Evolutionary conservation across 23 red algal species (phyloP), one percentile per base, ranked within the genome.

Genomic region (Agarophyton chilense): DNA sequence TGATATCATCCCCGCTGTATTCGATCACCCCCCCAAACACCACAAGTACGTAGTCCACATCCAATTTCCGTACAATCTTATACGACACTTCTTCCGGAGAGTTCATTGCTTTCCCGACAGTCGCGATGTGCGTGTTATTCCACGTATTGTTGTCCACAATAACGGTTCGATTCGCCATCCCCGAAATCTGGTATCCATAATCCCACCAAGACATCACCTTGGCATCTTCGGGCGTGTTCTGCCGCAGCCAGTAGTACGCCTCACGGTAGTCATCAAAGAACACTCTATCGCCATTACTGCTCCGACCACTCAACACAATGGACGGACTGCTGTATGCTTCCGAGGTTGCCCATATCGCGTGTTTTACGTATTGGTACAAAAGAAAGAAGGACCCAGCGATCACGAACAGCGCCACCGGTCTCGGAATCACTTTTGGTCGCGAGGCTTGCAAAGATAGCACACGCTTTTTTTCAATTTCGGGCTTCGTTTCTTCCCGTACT

Each of bases 81-180:
- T 96, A 96, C 7, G 97, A 94, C 21, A 87, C 76, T 38, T 93
- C 83, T 82, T 99, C 97, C 50, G 89, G 89, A 14, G 88, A 83
- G 66, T 94, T 99, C 79, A 99, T 87, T 2, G 88, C 76, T n/a
- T 85, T 83, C 18, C 97, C 97, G 9, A 99, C 97, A n/a, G 97
- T 99, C 21, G 97, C 97, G 53, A 99, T 99, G 87, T 99, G 97
- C 17, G 93, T 75, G 78, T 95, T 95, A 67, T 99, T 99, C 97
- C 97, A 99, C 12, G 97, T 99, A 75, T 99, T 99, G 86, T 99
- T 99, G 75, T 99, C 97, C 22, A 96, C 97, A 43, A 99, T 99
- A 2, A 93, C 93, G 0, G 93, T 99, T 35, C 97, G 97, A 74
- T 95, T 93, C 2, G 88, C 92, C 94, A 99, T 96, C 22, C 97